Evolutionary conservation across 352 stramenopile species (phyloP).

Genomic region (Ochromonadaceae sp.): DNA sequence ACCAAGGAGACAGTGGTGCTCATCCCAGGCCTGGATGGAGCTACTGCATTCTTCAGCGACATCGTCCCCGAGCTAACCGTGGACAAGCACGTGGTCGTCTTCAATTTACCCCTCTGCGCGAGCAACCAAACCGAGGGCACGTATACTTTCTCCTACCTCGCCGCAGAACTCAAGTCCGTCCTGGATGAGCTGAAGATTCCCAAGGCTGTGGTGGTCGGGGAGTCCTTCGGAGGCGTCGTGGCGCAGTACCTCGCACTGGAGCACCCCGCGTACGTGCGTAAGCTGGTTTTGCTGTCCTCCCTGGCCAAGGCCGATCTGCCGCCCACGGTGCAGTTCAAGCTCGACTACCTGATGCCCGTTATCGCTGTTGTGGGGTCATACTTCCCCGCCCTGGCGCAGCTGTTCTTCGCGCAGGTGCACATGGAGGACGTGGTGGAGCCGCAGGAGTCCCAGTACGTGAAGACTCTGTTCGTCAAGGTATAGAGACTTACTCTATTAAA

Average conservation of each 20-base stretch:
- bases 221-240: slow-evolving; percentile 22
- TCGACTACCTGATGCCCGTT: too few species aligned
- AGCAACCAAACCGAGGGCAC: too few species aligned
- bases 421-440: too few species aligned
- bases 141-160: slow-evolving; percentile 21
- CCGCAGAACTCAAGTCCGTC: slow-evolving; percentile 3
- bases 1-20: slow-evolving; percentile 15
- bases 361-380: too few species aligned
- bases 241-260: slow-evolving; percentile 24
- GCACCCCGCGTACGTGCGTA: slow-evolving; percentile 22
- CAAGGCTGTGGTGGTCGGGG: slow-evolving; percentile 16
- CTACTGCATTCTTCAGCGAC: slow-evolving; percentile 17
- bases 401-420: too few species aligned
- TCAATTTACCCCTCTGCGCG: slow-evolving; percentile 15
- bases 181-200: slow-evolving; percentile 17
- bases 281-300: slow-evolving; percentile 25
- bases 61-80: slow-evolving; percentile 13
- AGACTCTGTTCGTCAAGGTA: too few species aligned
- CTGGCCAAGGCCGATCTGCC: slow-evolving; percentile 22
- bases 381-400: too few species aligned
- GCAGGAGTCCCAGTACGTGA: too few species aligned
- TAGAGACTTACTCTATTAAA: too few species aligned
- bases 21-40: slow-evolving; percentile 16
- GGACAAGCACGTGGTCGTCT: slow-evolving; percentile 17
- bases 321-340: slow-evolving; percentile 18